These are phyloP conservation scores for Byssoonygena ceratinophila DNA, from an alignment of 2,329 filamentous ascomycete species.

Conservation along the genomic window DNA sequence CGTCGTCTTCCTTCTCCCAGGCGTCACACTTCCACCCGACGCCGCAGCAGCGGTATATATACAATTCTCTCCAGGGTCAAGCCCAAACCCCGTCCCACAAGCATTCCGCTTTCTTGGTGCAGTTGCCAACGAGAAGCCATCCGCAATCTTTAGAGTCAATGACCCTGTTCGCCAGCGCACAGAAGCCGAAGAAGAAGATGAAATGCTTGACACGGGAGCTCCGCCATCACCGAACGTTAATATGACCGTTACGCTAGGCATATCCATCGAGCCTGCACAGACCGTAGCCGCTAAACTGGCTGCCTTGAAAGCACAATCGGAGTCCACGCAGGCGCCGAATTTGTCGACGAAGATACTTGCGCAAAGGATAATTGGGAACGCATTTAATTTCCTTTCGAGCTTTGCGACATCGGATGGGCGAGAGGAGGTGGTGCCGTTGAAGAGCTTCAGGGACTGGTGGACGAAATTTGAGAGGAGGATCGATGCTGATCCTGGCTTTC, in stretches of 20 bases:
- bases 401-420: slow-evolving; percentile 56
- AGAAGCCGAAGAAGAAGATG: slow-evolving; percentile 31
- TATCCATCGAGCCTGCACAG: slow-evolving; percentile 66
- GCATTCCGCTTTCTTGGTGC: slow-evolving; percentile 80
- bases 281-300: slow-evolving; percentile 62
- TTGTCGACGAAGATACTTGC: slow-evolving; percentile 68
- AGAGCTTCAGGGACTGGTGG: slow-evolving; percentile 97
- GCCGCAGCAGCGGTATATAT: slow-evolving; percentile 87
- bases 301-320: slow-evolving; percentile 38
- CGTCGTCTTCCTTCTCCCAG: slow-evolving; percentile 79
- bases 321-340: slow-evolving; percentile 28
- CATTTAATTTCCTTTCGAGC: slow-evolving; percentile 88
- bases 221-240: slow-evolving; percentile 21
- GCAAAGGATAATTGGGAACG: slow-evolving; percentile 89
- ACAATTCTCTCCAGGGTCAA: slow-evolving; percentile 48
- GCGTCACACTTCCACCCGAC: slow-evolving; percentile 57
- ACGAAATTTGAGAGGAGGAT: slow-evolving; percentile 83
- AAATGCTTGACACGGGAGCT: slow-evolving; percentile 41
- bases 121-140: slow-evolving; percentile 81
- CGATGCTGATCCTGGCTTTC: slow-evolving; percentile 73
- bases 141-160: slow-evolving; percentile 74
- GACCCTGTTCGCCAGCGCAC: slow-evolving; percentile 18
- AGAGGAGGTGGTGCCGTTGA: slow-evolving; percentile 82
- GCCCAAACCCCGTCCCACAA: slow-evolving; percentile 22
- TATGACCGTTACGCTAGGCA: slow-evolving; percentile 60